These are phyloP conservation scores for Clausena lansium DNA, from an alignment of 345 rosid species.

Conservation along the genomic window DNA sequence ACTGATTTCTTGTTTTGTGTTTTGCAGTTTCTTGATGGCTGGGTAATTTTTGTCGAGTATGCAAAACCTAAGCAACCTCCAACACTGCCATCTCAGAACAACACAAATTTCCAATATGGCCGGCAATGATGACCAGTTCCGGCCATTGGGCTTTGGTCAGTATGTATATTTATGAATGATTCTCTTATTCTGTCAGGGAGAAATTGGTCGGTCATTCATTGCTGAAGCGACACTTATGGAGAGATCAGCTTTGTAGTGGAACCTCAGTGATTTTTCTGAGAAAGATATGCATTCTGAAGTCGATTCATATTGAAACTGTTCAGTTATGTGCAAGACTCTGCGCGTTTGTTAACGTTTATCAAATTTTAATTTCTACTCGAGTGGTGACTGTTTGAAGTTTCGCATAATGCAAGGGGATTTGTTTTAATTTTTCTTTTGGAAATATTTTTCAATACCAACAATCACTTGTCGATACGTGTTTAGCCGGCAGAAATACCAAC, in stretches of 20 bases:
- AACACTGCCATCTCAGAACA: conserved; percentile 11
- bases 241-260: background rate
- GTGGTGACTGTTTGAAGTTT: background rate
- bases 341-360: background rate
- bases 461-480: too few relatives aligned
- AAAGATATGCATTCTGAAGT: background rate
- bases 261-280: background rate
- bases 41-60: conserved; percentile 62
- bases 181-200: background rate
- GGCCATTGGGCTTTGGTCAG: background rate
- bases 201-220: background rate
- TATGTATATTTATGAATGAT: background rate
- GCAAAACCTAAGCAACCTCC: conserved; percentile 37
- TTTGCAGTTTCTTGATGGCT: conserved; percentile 55
- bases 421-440: background rate
- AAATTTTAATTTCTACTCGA: background rate
- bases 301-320: background rate
- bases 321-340: background rate
- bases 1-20: background rate
- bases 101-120: background rate
- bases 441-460: too few relatives aligned
- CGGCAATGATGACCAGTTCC: background rate
- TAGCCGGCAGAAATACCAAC: too few relatives aligned
- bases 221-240: background rate
- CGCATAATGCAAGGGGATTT: background rate